Conservation (phyloP, 2,329 filamentous ascomycete species). For the Hypoxylon sp. region DNA sequence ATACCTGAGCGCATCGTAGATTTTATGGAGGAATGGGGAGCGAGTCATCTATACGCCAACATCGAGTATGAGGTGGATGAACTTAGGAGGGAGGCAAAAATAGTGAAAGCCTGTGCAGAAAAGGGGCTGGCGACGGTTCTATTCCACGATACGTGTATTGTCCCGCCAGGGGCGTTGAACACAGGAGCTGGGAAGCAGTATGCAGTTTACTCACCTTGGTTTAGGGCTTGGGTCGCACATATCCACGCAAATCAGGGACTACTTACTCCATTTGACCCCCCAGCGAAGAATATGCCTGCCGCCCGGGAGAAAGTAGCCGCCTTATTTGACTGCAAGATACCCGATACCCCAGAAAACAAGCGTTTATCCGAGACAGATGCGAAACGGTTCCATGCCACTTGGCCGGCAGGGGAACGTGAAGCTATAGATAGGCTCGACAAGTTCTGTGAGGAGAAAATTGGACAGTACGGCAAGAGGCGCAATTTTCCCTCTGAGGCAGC, state of each 20-base stretch:
- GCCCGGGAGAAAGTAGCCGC: constrained; percentile 54
- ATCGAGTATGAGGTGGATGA: constrained; percentile 95
- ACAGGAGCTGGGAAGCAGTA: constrained; percentile 82
- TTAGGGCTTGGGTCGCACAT: constrained; percentile 78
- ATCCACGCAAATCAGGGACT: constrained; percentile 77
- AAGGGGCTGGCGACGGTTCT: constrained; percentile 77
- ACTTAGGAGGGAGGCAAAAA: constrained; percentile 77
- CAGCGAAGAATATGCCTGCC: constrained; percentile 65
- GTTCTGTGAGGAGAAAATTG: constrained; percentile 76
- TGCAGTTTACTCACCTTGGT: constrained; percentile 88
- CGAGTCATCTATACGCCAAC: constrained; percentile 82
- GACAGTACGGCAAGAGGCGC: constrained; percentile 71
- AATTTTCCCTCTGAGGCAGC: constrained; percentile 73
- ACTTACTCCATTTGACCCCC: constrained; percentile 71
- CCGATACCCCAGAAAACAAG: constrained; percentile 74
- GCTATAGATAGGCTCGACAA: constrained; percentile 72
- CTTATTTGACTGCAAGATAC: constrained; percentile 71
- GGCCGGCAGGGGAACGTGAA: constrained; percentile 82
- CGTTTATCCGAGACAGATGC: constrained; percentile 69
- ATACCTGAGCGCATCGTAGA: constrained; percentile 73
- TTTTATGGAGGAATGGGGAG: constrained; percentile 78
- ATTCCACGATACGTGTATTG: constrained; percentile 85
- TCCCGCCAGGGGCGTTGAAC: constrained; percentile 76
- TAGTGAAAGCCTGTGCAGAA: constrained; percentile 72
- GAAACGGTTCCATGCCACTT: constrained; percentile 69